Percentiles rank a stretch among this genome's conserved stretches.
Conservation (phyloP, 345 rosid species). For the Salix viminalis region DNA sequence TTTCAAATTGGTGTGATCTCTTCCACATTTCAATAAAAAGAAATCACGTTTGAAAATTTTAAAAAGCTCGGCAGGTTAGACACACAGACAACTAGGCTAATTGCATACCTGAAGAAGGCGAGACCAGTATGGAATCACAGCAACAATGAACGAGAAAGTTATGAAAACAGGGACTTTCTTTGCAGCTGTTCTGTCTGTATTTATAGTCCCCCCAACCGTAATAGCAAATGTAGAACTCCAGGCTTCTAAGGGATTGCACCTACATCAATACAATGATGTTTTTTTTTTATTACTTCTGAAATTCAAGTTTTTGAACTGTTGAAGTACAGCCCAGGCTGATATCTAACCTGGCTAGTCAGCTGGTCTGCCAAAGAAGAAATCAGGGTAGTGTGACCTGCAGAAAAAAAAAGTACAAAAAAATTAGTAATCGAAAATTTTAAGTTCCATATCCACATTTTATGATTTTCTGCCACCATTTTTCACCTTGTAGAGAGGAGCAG, state of each 20-base stretch:
- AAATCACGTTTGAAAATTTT: background rate
- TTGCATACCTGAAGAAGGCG: slow-evolving; percentile 54
- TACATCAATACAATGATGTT: slow-evolving; percentile 1
- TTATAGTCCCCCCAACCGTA: slow-evolving; percentile 64
- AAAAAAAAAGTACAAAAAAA: background rate
- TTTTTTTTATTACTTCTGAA: background rate
- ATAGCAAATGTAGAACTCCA: slow-evolving; percentile 70
- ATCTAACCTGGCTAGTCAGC: slow-evolving; percentile 61
- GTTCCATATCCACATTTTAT: background rate
- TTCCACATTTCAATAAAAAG: background rate
- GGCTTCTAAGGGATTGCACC: slow-evolving; percentile 72
- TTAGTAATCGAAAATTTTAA: background rate
- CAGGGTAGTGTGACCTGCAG: slow-evolving; percentile 55
- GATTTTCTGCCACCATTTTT: background rate
- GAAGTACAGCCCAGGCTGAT: background rate
- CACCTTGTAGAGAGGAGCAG: slow-evolving; percentile 49
- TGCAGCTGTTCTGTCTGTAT: slow-evolving; percentile 43
- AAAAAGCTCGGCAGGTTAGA: background rate
- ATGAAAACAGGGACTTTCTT: slow-evolving; percentile 22
- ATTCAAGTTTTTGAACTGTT: background rate
- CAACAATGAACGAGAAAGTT: slow-evolving; percentile 49
- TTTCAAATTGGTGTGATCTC: background rate
- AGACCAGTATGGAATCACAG: slow-evolving; percentile 53
- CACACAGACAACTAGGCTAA: background rate
- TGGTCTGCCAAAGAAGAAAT: slow-evolving; percentile 74